These are phyloP conservation scores for Podospora bellae-mahoneyi DNA, from an alignment of 495 filamentous ascomycete species.

Conservation along the genomic window DNA sequence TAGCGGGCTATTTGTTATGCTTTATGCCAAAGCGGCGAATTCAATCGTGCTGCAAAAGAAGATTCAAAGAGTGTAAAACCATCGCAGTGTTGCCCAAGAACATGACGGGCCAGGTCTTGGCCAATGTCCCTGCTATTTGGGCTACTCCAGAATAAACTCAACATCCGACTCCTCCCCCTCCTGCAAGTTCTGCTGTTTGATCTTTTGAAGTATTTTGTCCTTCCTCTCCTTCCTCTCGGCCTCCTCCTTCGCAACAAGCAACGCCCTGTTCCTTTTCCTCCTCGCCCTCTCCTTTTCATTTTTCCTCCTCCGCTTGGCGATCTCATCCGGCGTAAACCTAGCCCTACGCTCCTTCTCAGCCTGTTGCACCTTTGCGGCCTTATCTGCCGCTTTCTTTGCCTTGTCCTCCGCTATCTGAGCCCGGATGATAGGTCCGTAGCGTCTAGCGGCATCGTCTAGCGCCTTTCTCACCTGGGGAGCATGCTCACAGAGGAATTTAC, in stretches of 20 bases:
- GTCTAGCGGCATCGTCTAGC: neutral
- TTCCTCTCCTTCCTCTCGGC: neutral
- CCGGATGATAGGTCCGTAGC: neutral
- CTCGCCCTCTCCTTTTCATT: neutral
- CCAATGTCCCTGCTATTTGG: neutral
- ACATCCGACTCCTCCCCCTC: neutral
- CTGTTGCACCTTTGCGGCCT: neutral
- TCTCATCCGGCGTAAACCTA: neutral
- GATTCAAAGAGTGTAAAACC: too few species aligned
- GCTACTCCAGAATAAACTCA: neutral
- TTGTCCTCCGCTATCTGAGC: neutral
- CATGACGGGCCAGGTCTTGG: too few species aligned
- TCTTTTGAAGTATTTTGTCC: neutral
- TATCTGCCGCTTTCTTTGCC: neutral
- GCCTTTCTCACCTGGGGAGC: neutral
- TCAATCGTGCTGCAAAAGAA: neutral
- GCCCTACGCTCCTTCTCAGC: neutral
- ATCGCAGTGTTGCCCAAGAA: too few species aligned
- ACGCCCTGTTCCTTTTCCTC: neutral
- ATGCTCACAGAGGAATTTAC: neutral
- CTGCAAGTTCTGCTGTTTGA: neutral
- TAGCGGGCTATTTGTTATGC: slow-evolving; percentile 28
- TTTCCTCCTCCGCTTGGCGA: neutral
- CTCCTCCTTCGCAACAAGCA: neutral
- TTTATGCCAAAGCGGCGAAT: neutral